Evolutionary conservation across 352 stramenopile species (phyloP).

Genomic region (Globisporangium radiosum): DNA sequence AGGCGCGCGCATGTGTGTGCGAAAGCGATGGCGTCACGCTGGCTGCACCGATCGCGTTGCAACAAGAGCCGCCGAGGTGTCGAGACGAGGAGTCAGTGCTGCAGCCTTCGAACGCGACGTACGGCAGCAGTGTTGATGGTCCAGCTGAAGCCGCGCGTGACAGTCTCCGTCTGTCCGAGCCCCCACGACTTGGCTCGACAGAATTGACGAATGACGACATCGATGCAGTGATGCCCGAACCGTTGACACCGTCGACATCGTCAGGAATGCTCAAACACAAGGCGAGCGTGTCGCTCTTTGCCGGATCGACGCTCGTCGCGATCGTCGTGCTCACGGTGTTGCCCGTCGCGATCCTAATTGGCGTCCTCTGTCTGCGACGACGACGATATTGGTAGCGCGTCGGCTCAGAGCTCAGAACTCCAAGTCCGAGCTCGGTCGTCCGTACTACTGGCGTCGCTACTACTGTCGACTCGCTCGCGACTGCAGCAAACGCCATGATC

Average conservation of each 20-base stretch:
- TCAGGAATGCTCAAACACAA: not conserved
- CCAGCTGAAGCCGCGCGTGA: not conserved
- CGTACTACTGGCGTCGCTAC: too few species aligned
- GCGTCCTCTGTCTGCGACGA: conserved; percentile 7
- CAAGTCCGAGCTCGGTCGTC: not conserved
- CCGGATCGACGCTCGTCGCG: conserved; percentile 3
- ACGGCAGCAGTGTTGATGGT: too few species aligned
- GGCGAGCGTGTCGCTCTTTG: conserved; percentile 6
- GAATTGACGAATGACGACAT: not conserved
- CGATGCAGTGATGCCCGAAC: not conserved
- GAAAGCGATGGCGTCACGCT: too few species aligned
- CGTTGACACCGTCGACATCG: not conserved
- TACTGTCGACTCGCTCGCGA: not conserved
- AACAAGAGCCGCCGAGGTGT: too few species aligned
- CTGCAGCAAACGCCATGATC: conserved; percentile 12
- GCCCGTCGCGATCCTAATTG: conserved; percentile 11
- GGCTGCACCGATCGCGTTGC: too few species aligned
- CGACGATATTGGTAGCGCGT: not conserved
- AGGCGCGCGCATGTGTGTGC: too few species aligned
- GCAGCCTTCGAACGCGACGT: not conserved
- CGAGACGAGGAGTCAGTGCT: not conserved
- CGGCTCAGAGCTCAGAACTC: not conserved
- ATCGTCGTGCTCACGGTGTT: conserved; percentile 14
- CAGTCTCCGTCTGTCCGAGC: not conserved
- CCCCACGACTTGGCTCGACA: too few species aligned